Evolutionary conservation across 169 alveolate species (phyloP), one percentile per base, ranked within the genome.

Genomic region (Cryptosporidium sp.): DNA sequence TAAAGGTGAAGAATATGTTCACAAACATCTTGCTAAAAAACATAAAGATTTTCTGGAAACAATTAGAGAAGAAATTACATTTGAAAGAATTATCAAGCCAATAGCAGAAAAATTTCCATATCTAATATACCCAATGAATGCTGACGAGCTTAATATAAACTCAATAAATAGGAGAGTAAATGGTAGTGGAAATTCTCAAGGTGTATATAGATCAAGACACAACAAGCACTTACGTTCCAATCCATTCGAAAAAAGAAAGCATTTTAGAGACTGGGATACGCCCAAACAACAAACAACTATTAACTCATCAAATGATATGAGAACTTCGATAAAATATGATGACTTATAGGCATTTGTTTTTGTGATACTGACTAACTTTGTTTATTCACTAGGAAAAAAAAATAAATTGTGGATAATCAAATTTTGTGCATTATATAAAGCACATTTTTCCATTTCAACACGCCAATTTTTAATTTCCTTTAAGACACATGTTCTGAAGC

Each of bases 1-100:
- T 80, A 80, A 62, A 67, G 80, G 80, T 7, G 89, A 80, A 65
- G 80, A 80, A 23, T 80, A 61, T 48, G 89, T 80, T 3, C 72
- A 62, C 2, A 80, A 62, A 21, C 89, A 80, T 23, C 65, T 80
- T 31, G 60, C 62, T 26, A 80, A 80, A 69, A 80, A 80, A 48
- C 89, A 80, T 37, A 42, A 33, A 39, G 80, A 80, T 31, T 62
- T 35, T 21, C 52, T 80, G 10, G 89, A 80, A 21, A 48, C 58
- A 4, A 62, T 80, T 44, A 60, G 75, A 21, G 89, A 80, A 39
- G 89, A 65, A 23, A 61, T 80, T 9, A 80, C 75, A 21, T 80
- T 80, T 26, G 89, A 80, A 10, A 80, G 75, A 18, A 60, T 80
- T 44, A 80, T 80, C 14, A 80, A 62, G 23, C 89, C 89, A n/a